Evolutionary conservation across 78 protist genomes (phyloP).

Genomic region (Tieghemostelium lacteum): DNA sequence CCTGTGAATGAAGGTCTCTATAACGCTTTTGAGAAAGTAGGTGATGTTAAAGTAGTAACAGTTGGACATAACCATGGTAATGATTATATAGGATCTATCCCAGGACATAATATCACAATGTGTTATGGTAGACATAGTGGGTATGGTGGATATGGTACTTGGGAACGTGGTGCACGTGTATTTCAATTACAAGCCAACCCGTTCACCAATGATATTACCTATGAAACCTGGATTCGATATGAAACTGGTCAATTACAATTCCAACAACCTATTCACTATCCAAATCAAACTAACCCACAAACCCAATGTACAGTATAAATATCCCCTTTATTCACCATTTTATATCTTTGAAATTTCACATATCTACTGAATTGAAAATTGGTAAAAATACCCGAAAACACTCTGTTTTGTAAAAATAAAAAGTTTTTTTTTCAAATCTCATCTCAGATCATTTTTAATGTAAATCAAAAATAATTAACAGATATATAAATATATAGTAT

Average conservation of each 20-base stretch:
- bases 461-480: too few relatives aligned
- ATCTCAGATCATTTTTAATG: too few relatives aligned
- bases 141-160: constrained; percentile 68
- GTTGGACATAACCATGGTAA: constrained; percentile 80
- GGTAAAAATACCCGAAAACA: too few relatives aligned
- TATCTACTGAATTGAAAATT: too few relatives aligned
- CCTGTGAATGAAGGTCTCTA: constrained; percentile 17
- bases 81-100: constrained; percentile 35
- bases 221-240: constrained; percentile 14
- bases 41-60: constrained; percentile 13
- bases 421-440: too few relatives aligned
- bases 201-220: neutral
- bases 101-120: neutral
- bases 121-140: constrained; percentile 78
- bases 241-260: constrained; percentile 32
- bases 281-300: constrained; percentile 24
- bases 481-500: too few relatives aligned
- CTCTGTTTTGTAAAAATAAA: too few relatives aligned
- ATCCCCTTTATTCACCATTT: too few relatives aligned
- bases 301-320: neutral
- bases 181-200: neutral
- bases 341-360: too few relatives aligned
- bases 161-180: constrained; percentile 70
- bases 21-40: constrained; percentile 2
- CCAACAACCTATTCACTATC: constrained; percentile 10